A percentile compares a stretch with the other conserved stretches of the same genome.
Conservation (phyloP, 2,329 filamentous ascomycete genomes). For the Aspergillus fijiensis region DNA sequence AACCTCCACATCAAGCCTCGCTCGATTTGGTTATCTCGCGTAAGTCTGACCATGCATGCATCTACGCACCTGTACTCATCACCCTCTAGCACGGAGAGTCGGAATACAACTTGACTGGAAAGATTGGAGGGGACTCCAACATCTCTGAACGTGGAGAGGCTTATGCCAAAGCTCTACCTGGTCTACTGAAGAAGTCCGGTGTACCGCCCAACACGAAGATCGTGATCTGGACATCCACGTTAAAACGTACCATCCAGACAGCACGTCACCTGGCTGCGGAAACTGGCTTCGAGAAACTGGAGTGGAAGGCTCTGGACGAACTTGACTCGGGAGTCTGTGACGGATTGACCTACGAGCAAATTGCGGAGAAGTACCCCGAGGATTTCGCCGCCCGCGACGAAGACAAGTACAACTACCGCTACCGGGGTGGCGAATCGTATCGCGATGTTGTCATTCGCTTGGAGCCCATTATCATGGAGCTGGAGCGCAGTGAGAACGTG, state of each 20-base stretch:
- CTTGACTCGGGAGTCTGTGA: conserved; percentile 96
- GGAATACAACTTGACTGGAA: conserved; percentile 81
- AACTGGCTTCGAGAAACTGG: conserved; percentile 78
- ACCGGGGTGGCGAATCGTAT: conserved; percentile 92
- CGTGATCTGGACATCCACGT: conserved; percentile 73
- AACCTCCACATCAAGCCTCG: conserved; percentile 96
- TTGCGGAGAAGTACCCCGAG: conserved; percentile 85
- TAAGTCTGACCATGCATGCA: conserved; percentile 48
- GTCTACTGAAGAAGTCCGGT: conserved; percentile 80
- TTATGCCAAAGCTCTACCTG: conserved; percentile 82
- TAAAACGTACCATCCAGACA: conserved; percentile 86
- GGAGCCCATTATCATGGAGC: conserved; percentile 99
- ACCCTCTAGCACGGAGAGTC: conserved; percentile 81
- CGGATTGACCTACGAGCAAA: conserved; percentile 92
- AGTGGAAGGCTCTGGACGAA: conserved; percentile 98
- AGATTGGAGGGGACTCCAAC: conserved; percentile 89
- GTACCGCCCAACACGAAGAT: conserved; percentile 66
- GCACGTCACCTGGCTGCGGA: conserved; percentile 75
- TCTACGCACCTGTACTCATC: neutral
- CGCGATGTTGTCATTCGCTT: conserved; percentile 96
- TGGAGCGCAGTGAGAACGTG: conserved; percentile 94
- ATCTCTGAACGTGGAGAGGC: conserved; percentile 82
- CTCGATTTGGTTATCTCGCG: conserved; percentile 92
- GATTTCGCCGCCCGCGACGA: conserved; percentile 95
- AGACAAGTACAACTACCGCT: conserved; percentile 99